Evolutionary conservation across 352 stramenopile species (phyloP).

Genomic region (Globisporangium apiculatum): DNA sequence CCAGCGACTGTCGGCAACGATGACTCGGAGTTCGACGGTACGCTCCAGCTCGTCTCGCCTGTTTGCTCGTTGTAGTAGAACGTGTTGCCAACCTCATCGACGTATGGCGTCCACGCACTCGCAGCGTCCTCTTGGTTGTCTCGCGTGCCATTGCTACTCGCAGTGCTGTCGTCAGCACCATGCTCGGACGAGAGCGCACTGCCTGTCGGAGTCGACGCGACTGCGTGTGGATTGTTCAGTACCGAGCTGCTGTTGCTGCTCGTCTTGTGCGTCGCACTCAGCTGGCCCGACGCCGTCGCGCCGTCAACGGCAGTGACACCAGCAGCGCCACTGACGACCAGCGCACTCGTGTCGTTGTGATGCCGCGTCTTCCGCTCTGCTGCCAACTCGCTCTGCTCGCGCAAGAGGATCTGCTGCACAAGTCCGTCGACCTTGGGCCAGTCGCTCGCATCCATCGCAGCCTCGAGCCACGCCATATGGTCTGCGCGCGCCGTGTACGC

Average conservation of each 20-base stretch:
- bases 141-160: not conserved
- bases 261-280: too few relatives aligned
- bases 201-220: not conserved
- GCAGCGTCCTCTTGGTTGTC: not conserved
- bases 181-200: not conserved
- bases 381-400: constrained; percentile 44
- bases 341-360: not conserved
- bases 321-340: not conserved
- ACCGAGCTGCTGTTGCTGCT: too few relatives aligned
- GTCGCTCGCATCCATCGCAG: constrained; percentile 43
- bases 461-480: constrained; percentile 69
- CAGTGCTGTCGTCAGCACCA: not conserved
- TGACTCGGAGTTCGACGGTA: not conserved
- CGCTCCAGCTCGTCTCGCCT: constrained; percentile 27
- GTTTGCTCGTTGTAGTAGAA: constrained; percentile 38
- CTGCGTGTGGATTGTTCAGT: too few relatives aligned
- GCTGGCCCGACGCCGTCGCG: too few relatives aligned
- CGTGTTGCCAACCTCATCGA: constrained; percentile 22
- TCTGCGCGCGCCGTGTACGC: constrained; percentile 42
- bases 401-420: constrained; percentile 63
- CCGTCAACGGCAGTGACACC: not conserved
- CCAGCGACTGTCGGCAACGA: too few relatives aligned
- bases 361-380: constrained; percentile 13
- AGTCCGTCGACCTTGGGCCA: constrained; percentile 67
- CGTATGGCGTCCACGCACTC: constrained; percentile 19